Base-by-base conservation (phyloP, 1,284 basidiomycete genomes). In the Cutaneotrichosporon spelunceum region DNA sequence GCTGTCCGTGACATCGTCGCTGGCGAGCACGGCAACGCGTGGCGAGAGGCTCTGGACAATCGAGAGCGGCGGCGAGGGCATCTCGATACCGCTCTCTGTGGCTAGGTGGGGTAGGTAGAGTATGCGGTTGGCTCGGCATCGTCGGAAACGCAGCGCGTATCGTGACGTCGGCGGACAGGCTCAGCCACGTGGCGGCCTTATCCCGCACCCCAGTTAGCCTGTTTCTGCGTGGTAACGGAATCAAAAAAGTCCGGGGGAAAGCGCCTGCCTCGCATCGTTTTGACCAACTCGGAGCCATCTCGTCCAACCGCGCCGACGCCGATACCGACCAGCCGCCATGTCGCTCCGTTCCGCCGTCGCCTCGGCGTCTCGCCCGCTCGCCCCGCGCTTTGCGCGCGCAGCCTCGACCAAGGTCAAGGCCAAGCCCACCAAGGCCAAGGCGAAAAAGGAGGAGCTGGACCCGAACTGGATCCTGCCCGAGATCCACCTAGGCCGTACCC, bases 401-500 rank as follows among this genome's bases (percentile, higher is more conserved):
- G 59, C 61, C 5, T 63, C 65, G 29, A 59, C 65, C 21, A 55
- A 57, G 24, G 55, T 49, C 33, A 45, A 39, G 23, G n/a, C n/a
- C n/a, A 29, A 34, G 27, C 27, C 34, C 14, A 52, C 55, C 30
- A 27, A 49, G 3, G 19, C 57, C 21, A 27, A 49, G 3, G 19
- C 59, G 19, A 33, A 59, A 23, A 3, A 57, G 13, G 36, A 64
- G 10, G 21, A 63, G n/a, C 21, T 50, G 19, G 26, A 59, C 24
- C 47, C 57, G 9, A 60, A 63, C 26, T 70, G 67, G 61, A 39
- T 36, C 24, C 61, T 78, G 4, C 78, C 77, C 45, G 64, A 72
- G 21, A 77, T 79, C 66, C 70, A 73, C 60, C 68, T 83, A 26
- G 83, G 83, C 4, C 79, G 79, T 10, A 90, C 88, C 50, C 87